phyloP scores from a whole-genome alignment of 805 yeast genomes.

The Wickerhamomyces strasburgensis region DNA sequence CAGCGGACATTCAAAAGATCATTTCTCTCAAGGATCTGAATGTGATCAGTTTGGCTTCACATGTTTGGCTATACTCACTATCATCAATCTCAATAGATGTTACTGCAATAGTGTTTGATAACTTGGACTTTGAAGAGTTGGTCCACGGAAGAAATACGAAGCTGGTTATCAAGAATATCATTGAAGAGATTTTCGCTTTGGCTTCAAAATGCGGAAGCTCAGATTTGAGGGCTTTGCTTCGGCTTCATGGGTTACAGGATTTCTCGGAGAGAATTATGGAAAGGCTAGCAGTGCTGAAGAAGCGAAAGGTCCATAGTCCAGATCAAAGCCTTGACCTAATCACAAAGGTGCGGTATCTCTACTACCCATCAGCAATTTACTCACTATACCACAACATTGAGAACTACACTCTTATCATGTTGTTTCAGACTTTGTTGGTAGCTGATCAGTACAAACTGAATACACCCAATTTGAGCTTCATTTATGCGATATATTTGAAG shows the following conservation, averaged over 20 bases:
- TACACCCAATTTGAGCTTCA: constrained; percentile 10
- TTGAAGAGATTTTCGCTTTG: constrained; percentile 7
- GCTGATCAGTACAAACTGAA: constrained; percentile 9
- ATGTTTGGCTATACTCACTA: constrained; percentile 9
- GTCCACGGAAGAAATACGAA: background rate
- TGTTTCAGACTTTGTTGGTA: constrained; percentile 13
- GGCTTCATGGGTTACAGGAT: background rate
- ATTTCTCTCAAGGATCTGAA: background rate
- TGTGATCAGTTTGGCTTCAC: background rate
- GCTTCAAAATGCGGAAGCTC: constrained; percentile 3
- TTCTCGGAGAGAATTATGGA: background rate
- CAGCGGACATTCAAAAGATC: too few species aligned
- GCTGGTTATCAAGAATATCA: constrained; percentile 5
- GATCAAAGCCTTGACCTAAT: background rate
- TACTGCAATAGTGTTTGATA: constrained; percentile 6
- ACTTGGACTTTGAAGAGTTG: constrained; percentile 1
- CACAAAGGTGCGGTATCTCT: background rate
- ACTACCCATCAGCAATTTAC: constrained; percentile 4
- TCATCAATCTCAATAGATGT: constrained; percentile 7
- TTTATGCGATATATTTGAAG: constrained; percentile 7
- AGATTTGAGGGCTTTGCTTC: background rate
- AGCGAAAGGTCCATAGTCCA: background rate
- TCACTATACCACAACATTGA: constrained; percentile 1
- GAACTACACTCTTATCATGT: constrained; percentile 6
- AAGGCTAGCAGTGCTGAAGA: background rate